A percentile compares a stretch with the other conserved stretches of the same genome.
phyloP scores from a whole-genome alignment of 2,329 filamentous ascomycete genomes.

The Teratosphaeria viscida region DNA sequence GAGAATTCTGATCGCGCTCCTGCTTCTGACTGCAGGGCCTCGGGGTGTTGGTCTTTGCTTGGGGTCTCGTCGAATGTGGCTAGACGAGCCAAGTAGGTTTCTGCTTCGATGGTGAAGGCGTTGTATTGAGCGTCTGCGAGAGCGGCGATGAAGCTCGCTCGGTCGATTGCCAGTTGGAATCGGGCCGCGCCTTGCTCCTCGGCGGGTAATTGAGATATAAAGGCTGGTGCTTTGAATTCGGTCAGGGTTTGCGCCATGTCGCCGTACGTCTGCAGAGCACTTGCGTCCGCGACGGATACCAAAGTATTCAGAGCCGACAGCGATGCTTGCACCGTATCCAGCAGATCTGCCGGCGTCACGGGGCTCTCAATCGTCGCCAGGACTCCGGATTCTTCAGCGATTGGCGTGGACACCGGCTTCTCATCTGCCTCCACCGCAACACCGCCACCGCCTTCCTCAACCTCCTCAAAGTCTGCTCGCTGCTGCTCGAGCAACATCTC shows the following conservation, averaged over 20 bases:
- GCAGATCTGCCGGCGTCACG: constrained; percentile 51
- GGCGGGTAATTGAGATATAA: constrained; percentile 31
- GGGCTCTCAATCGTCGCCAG: constrained; percentile 60
- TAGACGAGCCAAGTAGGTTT: constrained; percentile 42
- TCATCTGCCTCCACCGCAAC: constrained; percentile 14
- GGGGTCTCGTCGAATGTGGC: constrained; percentile 21
- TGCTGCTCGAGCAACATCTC: constrained; percentile 36
- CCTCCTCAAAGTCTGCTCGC: constrained; percentile 21
- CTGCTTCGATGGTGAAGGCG: constrained; percentile 37
- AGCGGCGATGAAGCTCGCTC: constrained; percentile 47
- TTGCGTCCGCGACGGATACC: constrained; percentile 41
- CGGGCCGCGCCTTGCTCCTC: constrained; percentile 19
- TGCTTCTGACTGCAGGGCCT: constrained; percentile 36
- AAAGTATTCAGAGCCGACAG: constrained; percentile 38
- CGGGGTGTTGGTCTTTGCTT: constrained; percentile 42
- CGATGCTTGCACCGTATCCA: constrained; percentile 59
- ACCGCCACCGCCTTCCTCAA: constrained; percentile 17
- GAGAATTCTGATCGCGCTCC: constrained; percentile 20
- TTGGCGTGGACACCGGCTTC: constrained; percentile 2
- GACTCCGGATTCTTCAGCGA: constrained; percentile 34
- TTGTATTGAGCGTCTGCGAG: constrained; percentile 49
- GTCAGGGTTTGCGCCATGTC: constrained; percentile 49
- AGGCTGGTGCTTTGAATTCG: constrained; percentile 43
- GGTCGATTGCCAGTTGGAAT: constrained; percentile 40
- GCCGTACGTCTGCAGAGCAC: constrained; percentile 39